Evolutionary conservation across 371 early-diverging fungal genomes (phyloP), one percentile per base, ranked within the genome.

Genomic region (Fennellomyces sp.): DNA sequence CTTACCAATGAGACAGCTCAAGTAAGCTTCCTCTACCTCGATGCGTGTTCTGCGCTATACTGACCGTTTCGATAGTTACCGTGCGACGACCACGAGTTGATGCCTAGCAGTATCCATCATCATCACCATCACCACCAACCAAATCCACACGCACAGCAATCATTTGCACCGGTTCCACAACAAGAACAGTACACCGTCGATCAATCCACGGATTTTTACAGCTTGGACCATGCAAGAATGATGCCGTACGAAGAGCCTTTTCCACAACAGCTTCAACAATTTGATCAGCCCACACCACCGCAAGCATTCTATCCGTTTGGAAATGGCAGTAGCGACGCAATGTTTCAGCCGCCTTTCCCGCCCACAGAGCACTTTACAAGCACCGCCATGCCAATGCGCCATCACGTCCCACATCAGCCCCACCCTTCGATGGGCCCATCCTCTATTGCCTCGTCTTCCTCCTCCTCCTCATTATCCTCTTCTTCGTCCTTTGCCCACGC

Each of bases 401-500:
- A 45, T 3, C 45, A 45, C 5, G 23, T 23, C 6, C 19, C 45
- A 45, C 45, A 42, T 2, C 45, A 45, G 5, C 45, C 4, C 11
- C 45, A 45, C 10, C 45, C 10, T 15, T 25, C 17, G 5, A 45
- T 45, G 45, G 45, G 45, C 4, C 55, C 55, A 15, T 54, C 55
- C 13, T 49, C 51, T 7, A 36, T 38, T 26, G 59, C 35, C 15
- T 54, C 55, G 15, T 54, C 55, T 10, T 54, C 55, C 0, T 54
- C 55, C 15, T 27, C 55, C 3, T 54, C 55, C 8, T 54, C 55
- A 3, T 39, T 54, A 35, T 54, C 55, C 11, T 54, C 55, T 13
- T 53, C 53, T 1, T 23, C 53, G 39, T 54, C 55, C n/a, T 54
- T 12, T 45, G 38, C 55, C 5, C 31, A 54, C 28, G 35, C 27